A percentile compares a stretch with the other conserved stretches of the same genome.
These are phyloP conservation scores for Aspergillus phoenicis DNA, from an alignment of 2,329 filamentous ascomycete species.

Conservation along the genomic window DNA sequence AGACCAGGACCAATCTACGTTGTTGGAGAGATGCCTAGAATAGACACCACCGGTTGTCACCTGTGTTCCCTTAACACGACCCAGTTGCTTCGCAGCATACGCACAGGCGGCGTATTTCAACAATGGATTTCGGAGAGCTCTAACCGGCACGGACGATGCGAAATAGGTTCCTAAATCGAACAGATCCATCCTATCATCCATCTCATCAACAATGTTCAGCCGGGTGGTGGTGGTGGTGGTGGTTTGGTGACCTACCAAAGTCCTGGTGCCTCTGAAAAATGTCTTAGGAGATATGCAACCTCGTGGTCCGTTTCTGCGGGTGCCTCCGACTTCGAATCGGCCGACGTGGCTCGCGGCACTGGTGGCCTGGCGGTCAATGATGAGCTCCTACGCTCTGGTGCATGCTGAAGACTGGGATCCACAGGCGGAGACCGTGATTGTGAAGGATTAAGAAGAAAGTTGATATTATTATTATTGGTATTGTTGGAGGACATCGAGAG, in stretches of 20 bases:
- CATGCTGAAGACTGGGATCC: conserved; percentile 44
- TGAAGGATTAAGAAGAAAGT: conserved; percentile 58
- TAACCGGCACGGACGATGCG: conserved; percentile 61
- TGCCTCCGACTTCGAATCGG: conserved; percentile 29
- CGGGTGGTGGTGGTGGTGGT: background rate
- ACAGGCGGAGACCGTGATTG: conserved; percentile 48
- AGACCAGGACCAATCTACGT: conserved; percentile 62
- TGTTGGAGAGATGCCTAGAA: conserved; percentile 47
- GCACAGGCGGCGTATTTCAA: conserved; percentile 60
- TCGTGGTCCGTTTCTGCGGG: conserved; percentile 55
- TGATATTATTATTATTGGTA: conserved; percentile 52
- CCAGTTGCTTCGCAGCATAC: conserved; percentile 64
- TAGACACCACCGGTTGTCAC: conserved; percentile 52
- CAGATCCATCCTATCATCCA: conserved; percentile 44
- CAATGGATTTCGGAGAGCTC: conserved; percentile 53
- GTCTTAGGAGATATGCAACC: conserved; percentile 61
- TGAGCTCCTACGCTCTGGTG: conserved; percentile 32
- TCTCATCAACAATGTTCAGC: conserved; percentile 15
- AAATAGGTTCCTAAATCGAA: conserved; percentile 61
- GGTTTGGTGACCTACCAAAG: conserved; percentile 51
- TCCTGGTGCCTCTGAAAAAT: conserved; percentile 62
- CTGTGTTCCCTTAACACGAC: conserved; percentile 56
- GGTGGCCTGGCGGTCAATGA: conserved; percentile 32
- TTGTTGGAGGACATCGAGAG: conserved; percentile 45
- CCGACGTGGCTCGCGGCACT: conserved; percentile 20